Percentiles rank a stretch among this genome's conserved stretches.
phyloP scores from a whole-genome alignment of 1,284 basidiomycete genomes.

The Uromyces viciae-fabae region DNA sequence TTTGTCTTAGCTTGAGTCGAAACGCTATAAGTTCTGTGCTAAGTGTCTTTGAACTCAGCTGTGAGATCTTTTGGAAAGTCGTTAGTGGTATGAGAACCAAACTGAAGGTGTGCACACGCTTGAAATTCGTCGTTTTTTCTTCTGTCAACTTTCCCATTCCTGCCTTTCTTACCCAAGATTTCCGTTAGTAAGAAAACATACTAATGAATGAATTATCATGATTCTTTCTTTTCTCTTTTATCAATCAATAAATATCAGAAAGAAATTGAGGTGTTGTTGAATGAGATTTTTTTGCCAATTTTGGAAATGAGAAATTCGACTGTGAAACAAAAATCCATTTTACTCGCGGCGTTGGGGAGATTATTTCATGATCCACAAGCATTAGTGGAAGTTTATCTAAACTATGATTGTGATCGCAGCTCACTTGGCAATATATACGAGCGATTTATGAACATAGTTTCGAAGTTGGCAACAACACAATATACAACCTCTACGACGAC shows the following conservation, averaged over 20 bases:
- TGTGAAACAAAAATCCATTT: slow-evolving; percentile 85
- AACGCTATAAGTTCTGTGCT: slow-evolving; percentile 93
- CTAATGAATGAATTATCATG: no score
- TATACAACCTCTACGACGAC: slow-evolving; percentile 60
- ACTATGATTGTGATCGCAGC: slow-evolving; percentile 92
- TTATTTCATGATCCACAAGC: slow-evolving; percentile 92
- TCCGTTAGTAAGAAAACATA: no score
- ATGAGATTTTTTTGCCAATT: slow-evolving; percentile 98
- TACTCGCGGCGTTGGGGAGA: slow-evolving; percentile 73
- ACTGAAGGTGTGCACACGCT: slow-evolving; percentile 67
- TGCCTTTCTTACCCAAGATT: no score
- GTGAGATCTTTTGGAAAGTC: slow-evolving; percentile 98
- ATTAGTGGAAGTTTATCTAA: slow-evolving; percentile 92
- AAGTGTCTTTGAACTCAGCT: slow-evolving; percentile 95
- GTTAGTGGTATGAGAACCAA: slow-evolving; percentile 88
- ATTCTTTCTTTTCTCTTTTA: not conserved
- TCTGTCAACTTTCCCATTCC: no score
- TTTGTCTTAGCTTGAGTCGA: slow-evolving; percentile 85
- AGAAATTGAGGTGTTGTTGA: slow-evolving; percentile 96
- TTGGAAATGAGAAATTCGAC: slow-evolving; percentile 97
- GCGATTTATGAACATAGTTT: slow-evolving; percentile 91
- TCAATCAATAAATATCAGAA: slow-evolving; percentile 62
- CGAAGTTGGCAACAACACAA: slow-evolving; percentile 76
- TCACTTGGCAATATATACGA: slow-evolving; percentile 94
- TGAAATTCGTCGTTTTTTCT: not conserved